phyloP scores from a whole-genome alignment of 805 yeast species.

The Ogataea angusta region DNA sequence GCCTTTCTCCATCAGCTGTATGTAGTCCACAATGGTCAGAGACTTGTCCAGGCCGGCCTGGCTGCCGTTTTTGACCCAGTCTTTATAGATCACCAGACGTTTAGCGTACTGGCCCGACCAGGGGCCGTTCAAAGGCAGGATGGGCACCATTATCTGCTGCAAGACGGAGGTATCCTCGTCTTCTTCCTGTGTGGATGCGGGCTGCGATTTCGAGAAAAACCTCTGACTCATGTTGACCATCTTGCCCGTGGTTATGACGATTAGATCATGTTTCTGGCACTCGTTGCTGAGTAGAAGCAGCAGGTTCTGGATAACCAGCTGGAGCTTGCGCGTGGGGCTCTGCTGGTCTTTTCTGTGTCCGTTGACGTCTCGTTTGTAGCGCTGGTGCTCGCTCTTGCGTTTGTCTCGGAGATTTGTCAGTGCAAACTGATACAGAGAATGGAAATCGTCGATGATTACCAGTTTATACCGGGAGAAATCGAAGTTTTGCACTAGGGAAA shows the following conservation, averaged over 20 bases:
- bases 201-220: conserved; percentile 16
- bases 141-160: conserved; percentile 33
- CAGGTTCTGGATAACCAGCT: conserved; percentile 21
- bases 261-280: conserved; percentile 10
- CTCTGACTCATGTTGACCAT: conserved; percentile 28
- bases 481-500: conserved; percentile 18
- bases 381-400: background rate
- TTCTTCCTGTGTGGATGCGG: conserved; percentile 5
- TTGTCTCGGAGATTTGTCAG: conserved; percentile 9
- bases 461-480: conserved; percentile 21
- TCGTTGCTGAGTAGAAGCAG: conserved; percentile 17
- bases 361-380: conserved; percentile 19
- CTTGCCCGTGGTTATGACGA: conserved; percentile 29
- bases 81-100: conserved; percentile 30
- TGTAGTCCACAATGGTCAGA: conserved; percentile 21
- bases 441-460: conserved; percentile 30
- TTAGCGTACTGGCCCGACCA: conserved; percentile 28
- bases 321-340: conserved; percentile 23
- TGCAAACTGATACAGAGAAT: conserved; percentile 21
- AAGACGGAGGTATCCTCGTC: conserved; percentile 17
- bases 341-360: conserved; percentile 17
- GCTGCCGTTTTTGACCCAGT: conserved; percentile 24
- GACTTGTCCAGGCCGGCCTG: conserved; percentile 14
- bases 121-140: conserved; percentile 27
- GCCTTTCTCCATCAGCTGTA: conserved; percentile 18